phyloP scores from a whole-genome alignment of 495 filamentous ascomycete genomes.

The Penicillium maclennaniae region DNA sequence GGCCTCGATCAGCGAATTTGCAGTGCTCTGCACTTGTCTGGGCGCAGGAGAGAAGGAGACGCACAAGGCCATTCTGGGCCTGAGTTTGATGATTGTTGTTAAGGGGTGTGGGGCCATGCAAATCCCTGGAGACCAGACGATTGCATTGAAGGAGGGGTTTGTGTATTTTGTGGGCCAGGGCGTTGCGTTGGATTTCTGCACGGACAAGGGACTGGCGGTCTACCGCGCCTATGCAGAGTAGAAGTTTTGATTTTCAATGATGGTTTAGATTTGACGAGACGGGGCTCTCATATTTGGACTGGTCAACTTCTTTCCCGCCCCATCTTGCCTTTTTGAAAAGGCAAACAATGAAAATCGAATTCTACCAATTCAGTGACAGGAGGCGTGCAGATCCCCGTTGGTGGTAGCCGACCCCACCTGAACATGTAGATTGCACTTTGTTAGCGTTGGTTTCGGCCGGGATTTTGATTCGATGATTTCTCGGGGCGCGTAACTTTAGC shows the following conservation, averaged over 20 bases:
- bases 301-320: not conserved
- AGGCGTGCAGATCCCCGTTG: slow-evolving; percentile 6
- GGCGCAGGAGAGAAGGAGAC: slow-evolving; percentile 54
- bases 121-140: slow-evolving; percentile 43
- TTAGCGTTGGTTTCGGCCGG: slow-evolving; percentile 5
- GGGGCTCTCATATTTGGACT: not conserved
- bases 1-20: slow-evolving; percentile 71
- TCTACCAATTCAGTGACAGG: not conserved
- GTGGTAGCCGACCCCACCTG: slow-evolving; percentile 7
- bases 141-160: slow-evolving; percentile 56
- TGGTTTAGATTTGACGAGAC: not conserved
- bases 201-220: slow-evolving; percentile 49
- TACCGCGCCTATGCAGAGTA: slow-evolving; percentile 56
- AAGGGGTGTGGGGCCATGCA: slow-evolving; percentile 58
- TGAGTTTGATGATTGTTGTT: slow-evolving; percentile 62
- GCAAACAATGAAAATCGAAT: not conserved
- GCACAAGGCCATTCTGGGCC: slow-evolving; percentile 55
- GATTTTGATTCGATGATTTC: slow-evolving; percentile 5
- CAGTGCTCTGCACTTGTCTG: slow-evolving; percentile 59
- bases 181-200: slow-evolving; percentile 46
- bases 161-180: slow-evolving; percentile 68
- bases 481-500: slow-evolving; percentile 10
- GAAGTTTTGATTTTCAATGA: not conserved
- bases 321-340: not conserved
- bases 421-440: not conserved